phyloP scores from a whole-genome alignment of 78 protist genomes.

The Cyanophora paradoxa region DNA sequence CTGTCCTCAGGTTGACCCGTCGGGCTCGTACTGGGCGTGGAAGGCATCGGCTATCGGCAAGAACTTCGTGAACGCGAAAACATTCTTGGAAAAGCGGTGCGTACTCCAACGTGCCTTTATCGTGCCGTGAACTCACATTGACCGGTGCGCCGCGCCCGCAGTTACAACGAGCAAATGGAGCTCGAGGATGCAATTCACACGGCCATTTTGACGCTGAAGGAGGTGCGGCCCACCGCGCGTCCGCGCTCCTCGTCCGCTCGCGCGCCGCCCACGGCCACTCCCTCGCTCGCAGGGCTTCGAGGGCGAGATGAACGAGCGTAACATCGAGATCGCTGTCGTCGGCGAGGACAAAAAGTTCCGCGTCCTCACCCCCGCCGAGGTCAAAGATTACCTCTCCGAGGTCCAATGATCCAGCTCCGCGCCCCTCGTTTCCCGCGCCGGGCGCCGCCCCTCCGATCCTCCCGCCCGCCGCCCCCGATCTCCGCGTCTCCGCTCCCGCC shows the following conservation, averaged over 20 bases:
- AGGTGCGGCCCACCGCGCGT: too few relatives aligned
- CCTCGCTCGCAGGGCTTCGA: too few relatives aligned
- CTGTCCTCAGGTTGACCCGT: conserved; percentile 64
- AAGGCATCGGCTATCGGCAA: conserved; percentile 99
- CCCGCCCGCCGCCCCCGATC: too few relatives aligned
- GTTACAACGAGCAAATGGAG: conserved; percentile 78
- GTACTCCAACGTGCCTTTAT: too few relatives aligned
- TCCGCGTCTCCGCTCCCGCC: too few relatives aligned
- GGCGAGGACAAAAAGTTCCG: conserved; percentile 18
- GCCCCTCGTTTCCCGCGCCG: too few relatives aligned
- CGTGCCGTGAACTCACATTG: too few relatives aligned
- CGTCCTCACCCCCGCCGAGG: conserved; percentile 57
- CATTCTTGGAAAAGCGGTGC: conserved; percentile 20
- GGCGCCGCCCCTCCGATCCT: too few relatives aligned
- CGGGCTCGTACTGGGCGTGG: conserved; percentile 98
- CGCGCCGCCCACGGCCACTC: too few relatives aligned
- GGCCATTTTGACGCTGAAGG: conserved; percentile 93
- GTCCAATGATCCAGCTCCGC: conserved; percentile 25
- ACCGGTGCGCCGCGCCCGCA: too few relatives aligned
- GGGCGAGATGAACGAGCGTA: conserved; percentile 70
- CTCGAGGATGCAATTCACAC: conserved; percentile 97
- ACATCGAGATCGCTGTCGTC: conserved; percentile 90
- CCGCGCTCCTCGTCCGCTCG: too few relatives aligned
- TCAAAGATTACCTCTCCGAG: conserved; percentile 75
- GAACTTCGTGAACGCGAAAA: conserved; percentile 46